Conservation (phyloP, 2,329 filamentous ascomycete genomes). For the Penicillium sp. region DNA sequence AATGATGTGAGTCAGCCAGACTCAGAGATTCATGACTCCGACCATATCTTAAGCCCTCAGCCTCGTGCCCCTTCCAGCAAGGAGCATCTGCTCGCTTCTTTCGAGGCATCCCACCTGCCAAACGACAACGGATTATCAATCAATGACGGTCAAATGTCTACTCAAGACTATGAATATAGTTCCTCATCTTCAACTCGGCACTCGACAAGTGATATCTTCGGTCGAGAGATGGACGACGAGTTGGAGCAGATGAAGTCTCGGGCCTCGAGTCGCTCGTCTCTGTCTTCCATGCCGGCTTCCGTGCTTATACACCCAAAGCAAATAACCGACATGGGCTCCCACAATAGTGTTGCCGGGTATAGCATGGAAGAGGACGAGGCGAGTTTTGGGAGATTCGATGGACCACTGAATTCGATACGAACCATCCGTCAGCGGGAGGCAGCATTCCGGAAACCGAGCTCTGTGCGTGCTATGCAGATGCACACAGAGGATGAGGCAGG, state of each 20-base stretch:
- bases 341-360: slow-evolving; percentile 22
- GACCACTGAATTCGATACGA: slow-evolving; percentile 20
- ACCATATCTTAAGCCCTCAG: slow-evolving; percentile 22
- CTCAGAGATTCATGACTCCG: slow-evolving; percentile 9
- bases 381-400: slow-evolving; percentile 22
- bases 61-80: slow-evolving; percentile 17
- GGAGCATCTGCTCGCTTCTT: slow-evolving; percentile 16
- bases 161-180: slow-evolving; percentile 29
- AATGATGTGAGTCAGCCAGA: slow-evolving; percentile 10
- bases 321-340: slow-evolving; percentile 13
- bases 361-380: slow-evolving; percentile 20
- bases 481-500: slow-evolving; percentile 39
- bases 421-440: slow-evolving; percentile 33
- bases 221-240: slow-evolving; percentile 27
- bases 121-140: slow-evolving; percentile 10
- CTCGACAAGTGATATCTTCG: slow-evolving; percentile 26
- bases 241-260: slow-evolving; percentile 24
- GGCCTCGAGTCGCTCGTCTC: slow-evolving; percentile 38
- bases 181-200: slow-evolving; percentile 33
- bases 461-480: slow-evolving; percentile 44
- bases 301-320: slow-evolving; percentile 34
- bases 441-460: slow-evolving; percentile 44
- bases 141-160: slow-evolving; percentile 18
- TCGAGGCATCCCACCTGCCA: slow-evolving; percentile 17
- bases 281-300: slow-evolving; percentile 40